Evolutionary conservation across 176 grass and related monocot genomes (phyloP).

Genomic region (Chrysopogon serrulatus): DNA sequence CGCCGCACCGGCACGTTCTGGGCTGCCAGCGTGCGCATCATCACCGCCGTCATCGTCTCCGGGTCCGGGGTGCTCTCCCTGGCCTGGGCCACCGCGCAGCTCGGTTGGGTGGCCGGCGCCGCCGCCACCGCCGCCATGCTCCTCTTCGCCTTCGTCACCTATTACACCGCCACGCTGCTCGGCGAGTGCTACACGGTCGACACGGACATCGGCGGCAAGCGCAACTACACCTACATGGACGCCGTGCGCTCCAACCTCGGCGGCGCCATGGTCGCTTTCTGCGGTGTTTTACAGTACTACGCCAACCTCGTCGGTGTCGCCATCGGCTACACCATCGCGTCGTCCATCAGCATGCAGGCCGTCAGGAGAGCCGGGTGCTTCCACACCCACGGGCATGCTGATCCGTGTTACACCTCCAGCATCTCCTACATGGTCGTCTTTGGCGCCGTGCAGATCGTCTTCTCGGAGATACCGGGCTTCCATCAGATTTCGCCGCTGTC

Average conservation of each 20-base stretch:
- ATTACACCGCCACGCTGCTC: background rate
- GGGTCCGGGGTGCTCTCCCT: background rate
- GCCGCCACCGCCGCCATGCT: background rate
- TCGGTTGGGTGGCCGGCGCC: background rate
- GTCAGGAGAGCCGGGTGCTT: background rate
- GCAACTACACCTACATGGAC: too few species aligned
- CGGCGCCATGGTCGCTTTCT: background rate
- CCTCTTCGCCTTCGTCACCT: background rate
- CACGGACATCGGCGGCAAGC: background rate
- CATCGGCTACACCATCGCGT: background rate
- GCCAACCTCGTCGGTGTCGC: background rate
- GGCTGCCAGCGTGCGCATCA: background rate
- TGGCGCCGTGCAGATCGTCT: slow-evolving; percentile 47
- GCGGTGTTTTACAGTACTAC: background rate
- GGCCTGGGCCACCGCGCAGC: background rate
- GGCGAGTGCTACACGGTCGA: background rate
- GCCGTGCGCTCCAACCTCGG: too few species aligned
- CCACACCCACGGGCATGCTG: slow-evolving; percentile 24
- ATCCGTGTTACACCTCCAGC: slow-evolving; percentile 48
- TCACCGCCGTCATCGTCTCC: background rate
- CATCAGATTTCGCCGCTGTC: slow-evolving; percentile 84
- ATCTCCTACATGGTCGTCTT: slow-evolving; percentile 82
- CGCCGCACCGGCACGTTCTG: background rate
- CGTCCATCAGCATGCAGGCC: background rate
- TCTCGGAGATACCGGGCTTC: slow-evolving; percentile 77